Evolutionary conservation across 1,139 yeast genomes (phyloP), one percentile per base, ranked within the genome.

Genomic region (Diutina neorugosa): DNA sequence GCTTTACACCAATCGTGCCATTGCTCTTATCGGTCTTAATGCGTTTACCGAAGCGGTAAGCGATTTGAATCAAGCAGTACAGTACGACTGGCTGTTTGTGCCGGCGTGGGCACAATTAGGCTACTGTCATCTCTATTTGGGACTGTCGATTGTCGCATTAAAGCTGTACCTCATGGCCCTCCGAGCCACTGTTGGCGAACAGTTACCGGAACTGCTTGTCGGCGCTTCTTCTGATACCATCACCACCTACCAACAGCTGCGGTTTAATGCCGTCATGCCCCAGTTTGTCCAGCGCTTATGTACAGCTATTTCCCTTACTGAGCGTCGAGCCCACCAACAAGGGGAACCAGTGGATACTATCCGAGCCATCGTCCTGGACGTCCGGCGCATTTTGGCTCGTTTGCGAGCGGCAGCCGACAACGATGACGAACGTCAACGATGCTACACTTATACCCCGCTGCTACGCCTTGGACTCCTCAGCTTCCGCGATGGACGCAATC

Each of bases 91-190:
- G 40, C 62, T 69, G 9, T 71, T 69, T 56, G 66, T 73, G 1
- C 71, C 78, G 1, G 78, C 76, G 2, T 74, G 78, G 78, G 64
- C 72, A 25, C 78, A 74, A 60, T 64, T 74, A 55, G 78, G 75
- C 4, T 74, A 72, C 60, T 73, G 77, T 55, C 75, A 73, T 53
- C 61, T 74, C 49, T 73, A 71, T 59, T 68, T 73, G 71, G 78
- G 78, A 2, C 60, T 63, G 44, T 67, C 72, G 49, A 57, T 71
- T 37, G 53, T 66, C 8, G 71, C 75, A 1, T 61, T 74, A 46
- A 60, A 62, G 53, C 68, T 74, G 56, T 73, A 73, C 57, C 57
- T 65, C 25, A 61, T 63, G 41, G 71, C 77, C 1, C 60, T 74
- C 37, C 62, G 63, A 52, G 59, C 70, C 4, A 55, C 65, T 19